A percentile compares a stretch with the other conserved stretches of the same genome.
These are phyloP conservation scores for Podospora pseudoanserina DNA, from an alignment of 495 filamentous ascomycete species.

Conservation along the genomic window DNA sequence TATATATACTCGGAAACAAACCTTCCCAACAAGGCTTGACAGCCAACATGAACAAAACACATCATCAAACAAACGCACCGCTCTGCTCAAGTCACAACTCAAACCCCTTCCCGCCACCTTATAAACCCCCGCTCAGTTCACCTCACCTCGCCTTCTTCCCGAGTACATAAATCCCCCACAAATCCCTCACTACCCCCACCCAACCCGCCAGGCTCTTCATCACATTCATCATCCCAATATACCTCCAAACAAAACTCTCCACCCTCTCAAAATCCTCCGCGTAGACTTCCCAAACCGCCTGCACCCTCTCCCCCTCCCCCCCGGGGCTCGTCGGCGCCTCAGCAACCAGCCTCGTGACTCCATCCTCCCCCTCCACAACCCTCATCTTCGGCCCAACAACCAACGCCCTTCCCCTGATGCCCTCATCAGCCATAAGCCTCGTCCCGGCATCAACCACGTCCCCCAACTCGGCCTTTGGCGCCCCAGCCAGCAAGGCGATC, in stretches of 20 bases:
- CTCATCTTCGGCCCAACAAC: conserved; percentile 51
- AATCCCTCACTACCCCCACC: conserved; percentile 47
- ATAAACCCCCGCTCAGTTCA: background rate
- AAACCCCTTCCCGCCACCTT: background rate
- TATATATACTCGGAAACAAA: background rate
- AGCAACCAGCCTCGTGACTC: background rate
- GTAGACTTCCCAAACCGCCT: conserved; percentile 53
- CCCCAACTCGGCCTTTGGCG: conserved; percentile 45
- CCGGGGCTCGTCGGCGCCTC: background rate
- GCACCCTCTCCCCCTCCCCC: conserved; percentile 8
- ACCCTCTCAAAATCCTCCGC: conserved; percentile 55
- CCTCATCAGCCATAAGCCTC: conserved; percentile 43
- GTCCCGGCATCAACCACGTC: conserved; percentile 46
- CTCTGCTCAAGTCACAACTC: background rate
- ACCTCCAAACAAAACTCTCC: conserved; percentile 48
- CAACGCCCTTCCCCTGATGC: conserved; percentile 50
- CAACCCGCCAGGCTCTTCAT: conserved; percentile 46
- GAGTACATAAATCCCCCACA: conserved; percentile 30
- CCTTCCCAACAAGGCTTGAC: background rate
- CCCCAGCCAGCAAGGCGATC: conserved; percentile 52
- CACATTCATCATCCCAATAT: conserved; percentile 48
- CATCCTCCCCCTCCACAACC: conserved; percentile 26
- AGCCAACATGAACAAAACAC: background rate
- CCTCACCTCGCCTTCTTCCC: background rate
- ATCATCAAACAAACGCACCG: background rate